Evolutionary conservation across 2,329 filamentous ascomycete genomes (phyloP), one percentile per base, ranked within the genome.

Genomic region (Alternaria panax): DNA sequence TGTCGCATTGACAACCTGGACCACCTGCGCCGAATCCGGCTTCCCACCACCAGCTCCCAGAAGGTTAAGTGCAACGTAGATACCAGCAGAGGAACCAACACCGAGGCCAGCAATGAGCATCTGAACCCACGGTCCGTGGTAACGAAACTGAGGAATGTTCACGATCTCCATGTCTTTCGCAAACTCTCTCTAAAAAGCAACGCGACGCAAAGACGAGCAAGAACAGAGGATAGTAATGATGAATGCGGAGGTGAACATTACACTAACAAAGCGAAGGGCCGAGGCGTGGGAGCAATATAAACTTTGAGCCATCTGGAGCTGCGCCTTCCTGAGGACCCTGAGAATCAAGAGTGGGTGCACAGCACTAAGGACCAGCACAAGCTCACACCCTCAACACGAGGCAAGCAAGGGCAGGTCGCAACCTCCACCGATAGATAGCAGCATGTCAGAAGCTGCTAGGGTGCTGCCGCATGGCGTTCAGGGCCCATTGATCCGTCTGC

Each of bases 1-100:
- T 5, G 73, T 74, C 22, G 73, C 72, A 40, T 74, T 74, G 20
- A 74, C 72, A 38, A 74, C 71, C 54, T 74, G 70, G 12, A 74
- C 70, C 12, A 73, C 70, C 51, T 75, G 72, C 2, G 71, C 71
- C n/a, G 70, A 72, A 43, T 73, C 67, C 9, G 67, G 70, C 41
- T 54, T 67, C 11, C 70, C 72, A 18, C 72, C 72, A 42, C 72
- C 71, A 36, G 71, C 72, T 45, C 72, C 70, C 5, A 74, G 65
- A 5, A 74, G 61, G 36, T 73, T 74, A 20, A 74, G 68, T 28
- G 71, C 69, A 28, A 75, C 67, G 48, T 75, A 75, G 8, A 74
- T 70, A 8, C 72, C 72, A 4, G 72, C 71, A 4, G 70, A 70
- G 7, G 68, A 60, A 28, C 71, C 69, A n/a, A 72, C 69, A n/a